Evolutionary conservation across 2,329 filamentous ascomycete species (phyloP).

Genomic region (Microsporum canis): DNA sequence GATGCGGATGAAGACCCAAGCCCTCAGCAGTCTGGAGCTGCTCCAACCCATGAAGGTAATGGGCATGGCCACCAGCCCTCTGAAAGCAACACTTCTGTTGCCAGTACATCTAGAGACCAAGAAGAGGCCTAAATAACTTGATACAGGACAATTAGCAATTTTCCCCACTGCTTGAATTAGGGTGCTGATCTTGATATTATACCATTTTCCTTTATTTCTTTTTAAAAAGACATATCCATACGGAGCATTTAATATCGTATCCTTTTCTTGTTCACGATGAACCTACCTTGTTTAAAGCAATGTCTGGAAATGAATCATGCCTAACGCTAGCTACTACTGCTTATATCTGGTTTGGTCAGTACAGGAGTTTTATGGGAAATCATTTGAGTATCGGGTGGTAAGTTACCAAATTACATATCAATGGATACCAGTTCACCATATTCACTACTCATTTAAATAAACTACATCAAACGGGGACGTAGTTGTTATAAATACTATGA

Average conservation of each 20-base stretch:
- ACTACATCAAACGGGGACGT: background rate
- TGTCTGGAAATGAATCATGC: background rate
- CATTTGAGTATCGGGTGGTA: background rate
- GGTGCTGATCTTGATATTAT: background rate
- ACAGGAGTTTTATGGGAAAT: background rate
- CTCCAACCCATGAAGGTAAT: conserved; percentile 10
- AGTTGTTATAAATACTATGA: too few species aligned
- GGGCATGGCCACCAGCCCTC: conserved; percentile 3
- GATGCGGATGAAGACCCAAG: conserved; percentile 79
- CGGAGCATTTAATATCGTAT: background rate
- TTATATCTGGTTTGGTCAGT: background rate
- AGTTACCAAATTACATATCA: background rate
- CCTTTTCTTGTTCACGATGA: background rate
- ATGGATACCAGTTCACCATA: background rate
- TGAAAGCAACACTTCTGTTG: conserved; percentile 4
- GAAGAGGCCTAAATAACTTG: conserved; percentile 1
- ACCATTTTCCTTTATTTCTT: background rate
- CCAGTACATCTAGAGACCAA: background rate
- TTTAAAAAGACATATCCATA: background rate
- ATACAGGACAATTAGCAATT: background rate
- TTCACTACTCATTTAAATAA: background rate
- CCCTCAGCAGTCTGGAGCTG: conserved; percentile 24
- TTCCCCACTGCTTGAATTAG: background rate
- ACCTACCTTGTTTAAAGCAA: background rate
- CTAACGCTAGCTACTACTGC: background rate